These are phyloP conservation scores for Ophiosphaerella herpotricha DNA, from an alignment of 2,329 filamentous ascomycete species.

Conservation along the genomic window DNA sequence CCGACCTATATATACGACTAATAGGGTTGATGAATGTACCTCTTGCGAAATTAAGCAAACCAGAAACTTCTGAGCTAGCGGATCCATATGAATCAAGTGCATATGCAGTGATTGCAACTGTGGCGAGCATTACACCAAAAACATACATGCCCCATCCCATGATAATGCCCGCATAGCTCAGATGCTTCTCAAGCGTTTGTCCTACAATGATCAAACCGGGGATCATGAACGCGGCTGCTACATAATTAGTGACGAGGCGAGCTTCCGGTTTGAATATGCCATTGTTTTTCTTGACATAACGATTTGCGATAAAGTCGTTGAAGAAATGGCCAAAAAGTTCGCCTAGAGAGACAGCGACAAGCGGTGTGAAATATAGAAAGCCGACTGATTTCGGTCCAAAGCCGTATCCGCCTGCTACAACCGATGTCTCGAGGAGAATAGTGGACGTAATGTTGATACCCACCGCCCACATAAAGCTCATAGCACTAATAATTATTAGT, in stretches of 20 bases:
- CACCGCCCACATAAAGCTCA: conserved; percentile 21
- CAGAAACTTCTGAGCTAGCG: conserved; percentile 38
- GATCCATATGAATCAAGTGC: conserved; percentile 40
- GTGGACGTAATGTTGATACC: conserved; percentile 35
- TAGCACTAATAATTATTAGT: not conserved
- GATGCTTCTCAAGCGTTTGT: conserved; percentile 38
- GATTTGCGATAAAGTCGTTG: conserved; percentile 41
- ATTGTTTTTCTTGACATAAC: conserved; percentile 38
- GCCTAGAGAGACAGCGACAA: conserved; percentile 39
- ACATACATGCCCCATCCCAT: conserved; percentile 44
- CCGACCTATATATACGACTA: too few relatives aligned
- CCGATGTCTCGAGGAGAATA: conserved; percentile 27
- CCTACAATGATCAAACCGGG: conserved; percentile 41
- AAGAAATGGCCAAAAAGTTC: conserved; percentile 45
- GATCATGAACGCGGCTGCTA: conserved; percentile 38
- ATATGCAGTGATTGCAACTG: conserved; percentile 43
- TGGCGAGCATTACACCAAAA: conserved; percentile 40
- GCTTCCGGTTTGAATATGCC: conserved; percentile 39
- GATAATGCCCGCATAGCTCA: conserved; percentile 37
- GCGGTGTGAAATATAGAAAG: conserved; percentile 42
- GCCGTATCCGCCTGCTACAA: conserved; percentile 24
- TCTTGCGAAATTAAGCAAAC: conserved; percentile 43
- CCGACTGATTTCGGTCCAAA: conserved; percentile 29
- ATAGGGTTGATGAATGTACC: conserved; percentile 6
- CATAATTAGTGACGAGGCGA: conserved; percentile 39